Base-by-base conservation (phyloP, 83 land plant species). In the Diphasiastrum complanatum region DNA sequence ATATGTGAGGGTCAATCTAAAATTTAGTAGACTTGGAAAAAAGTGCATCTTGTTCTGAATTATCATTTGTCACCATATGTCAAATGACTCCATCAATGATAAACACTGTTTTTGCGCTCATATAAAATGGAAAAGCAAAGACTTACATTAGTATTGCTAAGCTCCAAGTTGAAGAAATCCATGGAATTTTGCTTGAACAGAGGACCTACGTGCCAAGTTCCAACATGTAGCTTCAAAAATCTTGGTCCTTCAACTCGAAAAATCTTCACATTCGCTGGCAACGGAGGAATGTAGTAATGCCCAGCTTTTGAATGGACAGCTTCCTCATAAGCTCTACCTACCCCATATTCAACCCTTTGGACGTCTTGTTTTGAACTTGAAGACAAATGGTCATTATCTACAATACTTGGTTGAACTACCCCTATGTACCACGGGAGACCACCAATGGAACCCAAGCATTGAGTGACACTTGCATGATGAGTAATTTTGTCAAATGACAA, bases 121-220 rank as follows among this genome's bases (percentile, higher is more conserved):
- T 47, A 37, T 11, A 26, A n/a, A 55, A 58, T 25, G 14, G 47
- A 45, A 14, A 22, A 58, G 61, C 26, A 47, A 2, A 60, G 43
- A 30, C 83, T 81, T 31, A 86, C 97, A 82, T 91, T 87, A 33
- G 97, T 87, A 53, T 87, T 61, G 67, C 84, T 84, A 19, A 91
- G 71, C 70, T 91, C 97, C 43, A 91, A 68, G 59, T 91, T 91
- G 77, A 82, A 91, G 71, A 84, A 86, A 48, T 90, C 84, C 92
- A 83, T 81, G 0, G 69, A 12, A 18, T 73, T 50, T 0, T 49
- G 69, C 51, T 60, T 72, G 71, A 86, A 86, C 41, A 90, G 46
- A 29, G 97, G 97, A 26, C 88, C 97, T 38, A 88, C 88, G 76
- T 90, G 91, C 91, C 88, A 90, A 34, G 91, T 83, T 48, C 97